Base-by-base conservation (phyloP, 768 basidiomycete genomes). In the Pleurotus tuber-regium region DNA sequence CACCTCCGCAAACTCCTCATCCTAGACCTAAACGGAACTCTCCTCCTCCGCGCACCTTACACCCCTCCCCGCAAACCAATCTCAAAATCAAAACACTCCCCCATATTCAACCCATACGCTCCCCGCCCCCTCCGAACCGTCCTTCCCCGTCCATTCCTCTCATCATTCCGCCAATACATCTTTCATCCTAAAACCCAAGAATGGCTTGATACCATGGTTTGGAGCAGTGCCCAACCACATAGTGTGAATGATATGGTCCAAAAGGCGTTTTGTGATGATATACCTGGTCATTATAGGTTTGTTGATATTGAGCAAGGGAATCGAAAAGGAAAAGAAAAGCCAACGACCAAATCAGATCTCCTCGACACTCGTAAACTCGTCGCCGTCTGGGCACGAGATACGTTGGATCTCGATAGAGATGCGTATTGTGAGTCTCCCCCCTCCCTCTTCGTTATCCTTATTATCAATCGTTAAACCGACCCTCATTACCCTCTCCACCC, bases 171-270 rank as follows among this genome's bases (percentile, higher is more conserved):
- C 3, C 63, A 74, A 2, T 92, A 87, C 60, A 66, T 91, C 2
- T 83, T 89, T 57, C 80, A 83, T 43, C 67, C 76, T 0, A 57
- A 70, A 14, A 89, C 84, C n/a, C 70, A 66, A 28, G 59, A 60
- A 11, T 90, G 88, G 86, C 74, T 92, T 16, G 87, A 91, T 52
- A 83, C 86, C 3, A 92, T 92, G 87, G 79, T 94, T 3, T 94
- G 91, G 91, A 89, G 86, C 61, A 89, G 86, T 2, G 91, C 91
- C 3, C 88, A 91, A 61, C 88, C 89, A 1, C 84, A 84, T 43
- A 89, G 80, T 61, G 90, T 91, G 7, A 65, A 69, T 0, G 83
- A 85, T 57, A 92, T 93, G 91, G 85, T 88, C 0, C 63, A 77
- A 18, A 72, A 70, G 29, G 75, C 77, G 28, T 90, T 92, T 61